Base-by-base conservation (phyloP, 345 rosid genomes). In the rapeseed (Brassica napus) region DNA sequence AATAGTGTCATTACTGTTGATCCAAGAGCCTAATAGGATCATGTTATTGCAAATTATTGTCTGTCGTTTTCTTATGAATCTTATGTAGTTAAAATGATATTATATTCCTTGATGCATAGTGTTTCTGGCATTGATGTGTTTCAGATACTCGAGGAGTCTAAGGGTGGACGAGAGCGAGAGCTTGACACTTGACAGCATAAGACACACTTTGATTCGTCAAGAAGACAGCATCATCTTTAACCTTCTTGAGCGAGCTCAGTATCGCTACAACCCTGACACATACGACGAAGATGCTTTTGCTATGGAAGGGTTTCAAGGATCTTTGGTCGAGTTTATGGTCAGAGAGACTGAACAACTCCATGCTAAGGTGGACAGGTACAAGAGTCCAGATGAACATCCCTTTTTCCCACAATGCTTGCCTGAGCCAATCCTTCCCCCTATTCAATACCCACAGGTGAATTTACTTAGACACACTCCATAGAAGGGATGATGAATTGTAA, bases 301-400 rank as follows among this genome's bases (percentile, higher is more conserved):
- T 68, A 82, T 87, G 87, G 86, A 91, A 44, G 90, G 89, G 15
- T 88, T 91, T 80, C 83, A 72, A 55, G 88, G 97, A 11, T 88
- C 89, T 58, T 81, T 89, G 80, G 86, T 86, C 4, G 91, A 91
- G 83, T 87, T 76, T 78, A 85, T 89, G 80, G 88, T 88, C 76
- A 81, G 71, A 74, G 91, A 89, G 86, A 87, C 90, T 69, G 94
- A 91, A 81, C 86, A 74, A 81, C 94, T 88, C 18, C 92, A 88
- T 60, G 91, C 90, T 5, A 83, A 78, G 87, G 87, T 87, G 75
- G 97, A 87, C 69, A 83, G 93, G 72, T 89, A 84, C 83, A 82
- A 83, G 71, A 91, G 93, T 73, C 92, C 96, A 4, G 92, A 89
- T 79, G 96, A 91, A 72, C 92, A 89, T 77, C 90, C 93, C 7